Base-by-base conservation (phyloP, 2,329 filamentous ascomycete species). In the Cercospora berteroae region DNA sequence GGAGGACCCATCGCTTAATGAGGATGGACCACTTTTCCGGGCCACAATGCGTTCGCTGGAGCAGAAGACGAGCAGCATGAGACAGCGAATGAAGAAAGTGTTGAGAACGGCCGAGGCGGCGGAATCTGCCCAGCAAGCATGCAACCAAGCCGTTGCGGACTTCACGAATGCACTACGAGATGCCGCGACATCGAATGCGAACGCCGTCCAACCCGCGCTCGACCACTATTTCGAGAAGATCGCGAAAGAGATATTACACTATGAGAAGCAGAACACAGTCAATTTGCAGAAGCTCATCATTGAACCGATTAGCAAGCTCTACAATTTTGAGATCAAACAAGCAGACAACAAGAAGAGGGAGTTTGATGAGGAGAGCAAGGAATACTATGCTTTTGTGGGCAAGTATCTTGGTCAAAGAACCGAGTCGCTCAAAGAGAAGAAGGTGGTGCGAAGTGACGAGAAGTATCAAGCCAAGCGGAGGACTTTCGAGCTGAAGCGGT, bases 191-290 rank as follows among this genome's bases (percentile, higher is more conserved):
- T 96, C 94, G 12, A 98, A 98, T 77, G 91, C 93, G 59, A 97
- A 96, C 75, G 95, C 94, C 0, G 94, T 99, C n/a, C 93, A 96
- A 76, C 96, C 95, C 16, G 95, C 94, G 4, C 86, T 99, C 67
- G 95, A 99, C 70, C 94, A 99, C 79, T 99, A 99, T 78, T 99
- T 98, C 75, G 94, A 98, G 80, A 96, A 94, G 75, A 98, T 97
- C 72, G 94, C 94, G 3, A 89, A 90, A 69, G 93, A 98, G 77
- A 97, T 99, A 56, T 81, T 97, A 42, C 80, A 83, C 0, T 98
- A 97, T 77, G 94, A 99, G 80, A 89, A 89, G 69, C 88, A 91
- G 71, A 98, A 97, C 77, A 89, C 92, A 0, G 75, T 83, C 44
- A 94, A 97, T 74, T 85, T 99, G 36, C 94, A 97, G 75, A 94